Evolutionary conservation across 495 filamentous ascomycete genomes (phyloP).

Genomic region (Evernia prunastri): DNA sequence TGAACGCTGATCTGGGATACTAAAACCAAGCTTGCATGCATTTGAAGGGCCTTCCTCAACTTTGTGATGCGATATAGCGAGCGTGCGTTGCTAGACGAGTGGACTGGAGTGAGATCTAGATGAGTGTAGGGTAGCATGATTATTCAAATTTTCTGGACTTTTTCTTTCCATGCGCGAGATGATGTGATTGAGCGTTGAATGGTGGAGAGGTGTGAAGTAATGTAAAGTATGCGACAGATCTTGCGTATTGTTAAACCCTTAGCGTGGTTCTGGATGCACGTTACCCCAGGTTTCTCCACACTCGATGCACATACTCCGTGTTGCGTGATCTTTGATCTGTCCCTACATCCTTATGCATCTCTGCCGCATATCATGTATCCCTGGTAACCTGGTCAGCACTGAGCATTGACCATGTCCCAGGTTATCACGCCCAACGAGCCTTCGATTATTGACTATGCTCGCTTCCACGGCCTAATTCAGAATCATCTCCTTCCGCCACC

Average conservation of each 20-base stretch:
- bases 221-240: not conserved
- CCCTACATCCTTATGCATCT: not conserved
- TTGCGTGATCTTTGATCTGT: too few relatives aligned
- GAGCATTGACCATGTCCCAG: slow-evolving; percentile 22
- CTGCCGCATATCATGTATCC: not conserved
- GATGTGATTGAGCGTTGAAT: too few relatives aligned
- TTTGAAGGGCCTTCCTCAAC: not conserved
- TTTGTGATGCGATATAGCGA: slow-evolving; percentile 22
- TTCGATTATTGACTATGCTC: slow-evolving; percentile 40
- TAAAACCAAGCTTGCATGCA: not conserved
- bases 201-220: not conserved
- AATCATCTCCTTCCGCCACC: slow-evolving; percentile 30
- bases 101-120: slow-evolving; percentile 4
- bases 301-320: not conserved
- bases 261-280: not conserved
- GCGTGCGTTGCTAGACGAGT: slow-evolving; percentile 2
- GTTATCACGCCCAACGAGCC: slow-evolving; percentile 27
- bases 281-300: slow-evolving; percentile 10
- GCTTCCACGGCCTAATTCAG: slow-evolving; percentile 35
- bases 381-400: not conserved
- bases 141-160: not conserved
- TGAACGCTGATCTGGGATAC: not conserved
- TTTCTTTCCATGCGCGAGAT: not conserved
- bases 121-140: not conserved
- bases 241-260: not conserved